Conservation (phyloP, 2,329 filamentous ascomycete species). For the Cyphellophora europaea region DNA sequence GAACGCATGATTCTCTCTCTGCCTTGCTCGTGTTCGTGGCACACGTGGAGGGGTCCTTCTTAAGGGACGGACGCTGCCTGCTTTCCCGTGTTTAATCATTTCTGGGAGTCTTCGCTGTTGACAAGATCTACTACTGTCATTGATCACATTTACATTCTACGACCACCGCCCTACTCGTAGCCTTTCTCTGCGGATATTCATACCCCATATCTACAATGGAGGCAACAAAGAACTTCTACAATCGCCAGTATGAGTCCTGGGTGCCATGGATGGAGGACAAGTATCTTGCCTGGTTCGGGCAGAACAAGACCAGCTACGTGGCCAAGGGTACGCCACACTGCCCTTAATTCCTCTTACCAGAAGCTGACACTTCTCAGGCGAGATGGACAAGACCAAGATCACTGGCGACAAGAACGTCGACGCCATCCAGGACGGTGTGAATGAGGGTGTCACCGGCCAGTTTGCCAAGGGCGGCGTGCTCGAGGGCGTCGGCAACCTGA, state of each 20-base stretch:
- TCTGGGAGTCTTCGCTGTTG: too few species aligned
- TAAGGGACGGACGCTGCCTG: too few species aligned
- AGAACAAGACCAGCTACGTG: conserved; percentile 65
- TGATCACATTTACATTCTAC: too few species aligned
- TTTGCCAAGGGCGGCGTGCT: conserved; percentile 57
- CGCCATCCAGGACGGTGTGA: conserved; percentile 57
- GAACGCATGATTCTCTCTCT: not conserved
- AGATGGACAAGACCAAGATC: conserved; percentile 60
- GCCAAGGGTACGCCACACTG: conserved; percentile 51
- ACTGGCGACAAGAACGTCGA: conserved; percentile 59
- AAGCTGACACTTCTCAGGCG: conserved; percentile 37
- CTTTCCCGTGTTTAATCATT: too few species aligned
- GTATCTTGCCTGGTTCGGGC: conserved; percentile 64
- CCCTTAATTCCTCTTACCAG: not conserved
- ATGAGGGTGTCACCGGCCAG: conserved; percentile 54
- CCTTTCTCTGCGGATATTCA: too few species aligned
- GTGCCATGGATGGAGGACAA: conserved; percentile 68
- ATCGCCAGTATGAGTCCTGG: conserved; percentile 65
- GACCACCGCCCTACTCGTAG: too few species aligned
- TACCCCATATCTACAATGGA: conserved; percentile 35
- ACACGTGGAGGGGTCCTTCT: too few species aligned
- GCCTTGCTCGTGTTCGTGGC: too few species aligned
- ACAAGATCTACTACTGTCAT: too few species aligned
- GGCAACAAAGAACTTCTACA: conserved; percentile 56
- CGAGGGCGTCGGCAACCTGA: conserved; percentile 21